These are phyloP conservation scores for Entomortierella lignicola DNA, from an alignment of 192 early-diverging fungal species.

Conservation along the genomic window DNA sequence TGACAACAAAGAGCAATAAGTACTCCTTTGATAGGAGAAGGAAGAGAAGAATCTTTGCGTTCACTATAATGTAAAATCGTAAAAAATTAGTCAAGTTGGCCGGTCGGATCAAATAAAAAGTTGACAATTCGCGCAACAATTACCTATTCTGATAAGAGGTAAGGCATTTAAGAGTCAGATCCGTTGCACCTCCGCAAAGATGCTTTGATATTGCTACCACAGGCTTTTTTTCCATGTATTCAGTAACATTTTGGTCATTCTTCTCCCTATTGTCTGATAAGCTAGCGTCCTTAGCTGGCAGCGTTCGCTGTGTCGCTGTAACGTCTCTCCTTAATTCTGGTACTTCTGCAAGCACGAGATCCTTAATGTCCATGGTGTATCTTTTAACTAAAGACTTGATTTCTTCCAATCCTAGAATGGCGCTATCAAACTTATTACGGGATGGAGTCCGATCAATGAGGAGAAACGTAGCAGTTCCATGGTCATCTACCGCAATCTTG, in stretches of 20 bases:
- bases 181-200: slow-evolving; percentile 91
- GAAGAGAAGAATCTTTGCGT: slow-evolving; percentile 3
- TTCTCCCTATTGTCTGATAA: background rate
- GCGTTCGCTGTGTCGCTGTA: slow-evolving; percentile 35
- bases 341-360: slow-evolving; percentile 76
- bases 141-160: slow-evolving; percentile 55
- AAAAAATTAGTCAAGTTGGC: background rate
- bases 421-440: slow-evolving; percentile 74
- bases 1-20: slow-evolving; percentile 94
- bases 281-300: slow-evolving; percentile 14
- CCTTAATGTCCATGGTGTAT: slow-evolving; percentile 85
- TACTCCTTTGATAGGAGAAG: slow-evolving; percentile 70
- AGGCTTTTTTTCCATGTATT: slow-evolving; percentile 58
- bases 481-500: slow-evolving; percentile 60
- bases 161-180: slow-evolving; percentile 83
- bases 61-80: slow-evolving; percentile 5
- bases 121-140: background rate
- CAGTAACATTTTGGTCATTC: slow-evolving; percentile 1
- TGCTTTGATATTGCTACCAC: slow-evolving; percentile 89
- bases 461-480: slow-evolving; percentile 61
- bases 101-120: too few relatives aligned
- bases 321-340: slow-evolving; percentile 50
- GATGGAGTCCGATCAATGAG: slow-evolving; percentile 84
- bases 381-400: slow-evolving; percentile 65
- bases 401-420: slow-evolving; percentile 50